Base-by-base conservation (phyloP, 495 filamentous ascomycete species). In the Daldinia concentrica region DNA sequence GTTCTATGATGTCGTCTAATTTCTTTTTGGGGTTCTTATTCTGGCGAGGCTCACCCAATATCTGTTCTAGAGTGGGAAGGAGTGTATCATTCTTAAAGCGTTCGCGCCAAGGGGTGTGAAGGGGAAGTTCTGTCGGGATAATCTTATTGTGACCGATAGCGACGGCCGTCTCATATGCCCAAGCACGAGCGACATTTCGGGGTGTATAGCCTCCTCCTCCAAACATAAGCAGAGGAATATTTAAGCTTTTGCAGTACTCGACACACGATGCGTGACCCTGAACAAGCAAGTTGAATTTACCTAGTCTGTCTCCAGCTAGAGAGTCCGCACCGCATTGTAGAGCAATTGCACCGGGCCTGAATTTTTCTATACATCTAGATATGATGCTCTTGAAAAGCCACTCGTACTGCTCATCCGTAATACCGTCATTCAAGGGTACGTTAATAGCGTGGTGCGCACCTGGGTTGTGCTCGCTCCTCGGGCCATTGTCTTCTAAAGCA, bases 141-240 rank as follows among this genome's bases (percentile, higher is more conserved):
- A 82, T 80, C 48, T 88, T 77, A 62, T 91, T 87, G 41, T 91
- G 90, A 43, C 89, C 92, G 74, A 97, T 89, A 62, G 93, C 92
- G 72, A 99, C 90, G 65, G 91, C 90, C 19, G 95, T 99, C 82
- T 99, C 95, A 81, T 96, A 93, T 39, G 94, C 92, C 95, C 95
- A 99, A 52, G 93, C 91, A 56, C 96, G 90, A 12, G 95, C 95
- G 26, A 99, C 95, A 74, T 99, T 99, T 52, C 95, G 89, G 8
- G 95, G 93, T n/a, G 95, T 99, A 81, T 99, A 99, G 12, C 95
- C 95, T 60, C 95, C 95, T 41, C 95, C 95, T 27, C 95, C 95
- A 64, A 98, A 90, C 72, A 99, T 87, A 56, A 99, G 87, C 52
- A 98, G 82, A 26, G 94, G 95, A 0, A 95, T 80, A 17, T 85